A percentile compares a stretch with the other conserved stretches of the same genome.
Conservation (phyloP, 768 basidiomycete species). For the Serendipita sp. region DNA sequence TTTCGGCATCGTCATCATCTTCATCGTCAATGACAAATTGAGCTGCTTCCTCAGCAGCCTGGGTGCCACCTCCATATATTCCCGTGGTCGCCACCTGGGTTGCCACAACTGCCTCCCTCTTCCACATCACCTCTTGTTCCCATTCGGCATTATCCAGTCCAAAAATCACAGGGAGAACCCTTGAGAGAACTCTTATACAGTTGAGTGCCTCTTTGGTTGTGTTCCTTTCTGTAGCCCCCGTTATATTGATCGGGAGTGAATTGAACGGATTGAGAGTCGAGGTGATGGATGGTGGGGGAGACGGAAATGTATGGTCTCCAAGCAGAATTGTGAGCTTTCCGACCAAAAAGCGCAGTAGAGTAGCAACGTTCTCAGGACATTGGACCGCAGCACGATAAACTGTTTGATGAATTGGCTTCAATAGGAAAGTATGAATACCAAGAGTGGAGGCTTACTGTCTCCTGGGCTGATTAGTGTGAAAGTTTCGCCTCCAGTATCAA, state of each 20-base stretch:
- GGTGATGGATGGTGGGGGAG: slow-evolving; percentile 34
- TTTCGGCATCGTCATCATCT: slow-evolving; percentile 32
- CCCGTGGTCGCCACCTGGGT: slow-evolving; percentile 11
- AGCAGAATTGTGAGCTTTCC: slow-evolving; percentile 57
- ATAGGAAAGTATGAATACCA: slow-evolving; percentile 1
- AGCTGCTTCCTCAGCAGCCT: slow-evolving; percentile 15
- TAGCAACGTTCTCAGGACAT: slow-evolving; percentile 75
- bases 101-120: slow-evolving; percentile 35
- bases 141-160: slow-evolving; percentile 60
- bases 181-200: slow-evolving; percentile 76
- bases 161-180: slow-evolving; percentile 82
- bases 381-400: slow-evolving; percentile 69
- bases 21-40: slow-evolving; percentile 90
- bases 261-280: slow-evolving; percentile 40
- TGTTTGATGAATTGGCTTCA: slow-evolving; percentile 18
- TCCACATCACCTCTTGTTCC: slow-evolving; percentile 76
- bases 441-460: slow-evolving; percentile 41
- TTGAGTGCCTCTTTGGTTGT: slow-evolving; percentile 80
- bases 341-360: slow-evolving; percentile 56
- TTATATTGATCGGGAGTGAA: slow-evolving; percentile 26
- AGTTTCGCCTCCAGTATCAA: slow-evolving; percentile 81
- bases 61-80: not conserved
- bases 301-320: slow-evolving; percentile 67
- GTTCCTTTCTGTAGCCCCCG: slow-evolving; percentile 24
- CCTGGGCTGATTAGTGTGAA: slow-evolving; percentile 77